These are phyloP conservation scores for Coccomyxa sp. DNA, from an alignment of 139 green algal genomes.

Conservation along the genomic window DNA sequence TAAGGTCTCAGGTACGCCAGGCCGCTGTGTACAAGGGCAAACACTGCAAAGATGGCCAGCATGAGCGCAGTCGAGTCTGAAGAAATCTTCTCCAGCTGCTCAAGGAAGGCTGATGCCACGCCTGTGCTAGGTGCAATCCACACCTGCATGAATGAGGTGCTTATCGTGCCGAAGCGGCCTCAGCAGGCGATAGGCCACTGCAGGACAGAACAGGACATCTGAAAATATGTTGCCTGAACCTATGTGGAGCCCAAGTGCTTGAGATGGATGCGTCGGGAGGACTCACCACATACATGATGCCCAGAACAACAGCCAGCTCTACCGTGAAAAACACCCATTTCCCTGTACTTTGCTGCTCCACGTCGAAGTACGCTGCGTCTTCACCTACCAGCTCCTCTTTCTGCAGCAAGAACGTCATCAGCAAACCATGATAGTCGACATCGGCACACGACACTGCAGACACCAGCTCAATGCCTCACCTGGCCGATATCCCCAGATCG, in stretches of 20 bases:
- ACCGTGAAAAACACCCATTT: constrained; percentile 80
- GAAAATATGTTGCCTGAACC: too few relatives aligned
- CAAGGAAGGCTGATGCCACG: constrained; percentile 66
- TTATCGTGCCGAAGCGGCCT: too few relatives aligned
- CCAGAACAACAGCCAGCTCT: constrained; percentile 74
- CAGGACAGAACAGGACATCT: too few relatives aligned
- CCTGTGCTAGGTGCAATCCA: constrained; percentile 76
- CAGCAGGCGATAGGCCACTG: too few relatives aligned
- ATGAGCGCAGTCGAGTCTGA: constrained; percentile 70
- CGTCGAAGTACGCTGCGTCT: constrained; percentile 84
- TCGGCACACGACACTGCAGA: too few relatives aligned
- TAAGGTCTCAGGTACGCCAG: constrained; percentile 77
- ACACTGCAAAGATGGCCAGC: constrained; percentile 76
- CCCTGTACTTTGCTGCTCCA: constrained; percentile 58
- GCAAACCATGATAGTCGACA: not conserved
- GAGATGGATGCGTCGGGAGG: not conserved
- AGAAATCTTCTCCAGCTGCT: constrained; percentile 36
- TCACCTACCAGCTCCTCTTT: constrained; percentile 51
- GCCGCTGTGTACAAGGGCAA: constrained; percentile 86
- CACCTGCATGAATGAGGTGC: constrained; percentile 61
- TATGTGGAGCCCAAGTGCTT: not conserved
- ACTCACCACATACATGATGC: constrained; percentile 70
- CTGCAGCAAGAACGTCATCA: not conserved
- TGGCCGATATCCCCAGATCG: too few relatives aligned
- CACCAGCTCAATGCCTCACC: too few relatives aligned